Conservation (phyloP, 2,329 filamentous ascomycete species). For the Botrytis paeoniae region DNA sequence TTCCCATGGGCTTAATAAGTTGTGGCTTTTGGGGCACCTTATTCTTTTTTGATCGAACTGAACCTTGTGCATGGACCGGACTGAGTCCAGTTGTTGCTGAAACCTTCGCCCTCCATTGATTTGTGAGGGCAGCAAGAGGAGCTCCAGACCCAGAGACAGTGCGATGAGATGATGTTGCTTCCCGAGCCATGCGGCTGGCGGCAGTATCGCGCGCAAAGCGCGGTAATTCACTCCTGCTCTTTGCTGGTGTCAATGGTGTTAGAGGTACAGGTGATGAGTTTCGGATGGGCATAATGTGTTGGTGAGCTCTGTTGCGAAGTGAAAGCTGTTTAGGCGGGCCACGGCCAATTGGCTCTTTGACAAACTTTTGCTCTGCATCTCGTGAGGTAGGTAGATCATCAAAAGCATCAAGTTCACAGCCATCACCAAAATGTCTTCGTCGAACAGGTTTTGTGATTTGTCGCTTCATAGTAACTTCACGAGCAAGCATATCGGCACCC, state of each 20-base stretch:
- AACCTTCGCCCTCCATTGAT: conserved; percentile 40
- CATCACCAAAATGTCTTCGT: conserved; percentile 79
- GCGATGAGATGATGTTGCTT: conserved; percentile 59
- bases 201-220: conserved; percentile 64
- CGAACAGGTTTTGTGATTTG: conserved; percentile 71
- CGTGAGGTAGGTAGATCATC: conserved; percentile 91
- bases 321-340: conserved; percentile 61
- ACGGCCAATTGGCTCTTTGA: conserved; percentile 72
- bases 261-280: conserved; percentile 52
- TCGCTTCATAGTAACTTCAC: conserved; percentile 56
- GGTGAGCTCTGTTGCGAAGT: conserved; percentile 55
- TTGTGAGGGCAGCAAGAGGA: conserved; percentile 48
- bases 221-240: conserved; percentile 50
- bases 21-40: conserved; percentile 69
- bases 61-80: conserved; percentile 46
- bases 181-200: conserved; percentile 62
- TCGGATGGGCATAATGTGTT: conserved; percentile 54
- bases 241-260: conserved; percentile 49
- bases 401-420: conserved; percentile 86
- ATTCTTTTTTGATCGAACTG: conserved; percentile 54
- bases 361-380: conserved; percentile 74
- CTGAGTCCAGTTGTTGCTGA: conserved; percentile 42
- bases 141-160: conserved; percentile 48
- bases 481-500: conserved; percentile 42
- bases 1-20: conserved; percentile 80